Percentiles rank a stretch among this genome's conserved stretches.
Evolutionary conservation across 768 basidiomycete species (phyloP).

Genomic region (Lentinus brumalis): DNA sequence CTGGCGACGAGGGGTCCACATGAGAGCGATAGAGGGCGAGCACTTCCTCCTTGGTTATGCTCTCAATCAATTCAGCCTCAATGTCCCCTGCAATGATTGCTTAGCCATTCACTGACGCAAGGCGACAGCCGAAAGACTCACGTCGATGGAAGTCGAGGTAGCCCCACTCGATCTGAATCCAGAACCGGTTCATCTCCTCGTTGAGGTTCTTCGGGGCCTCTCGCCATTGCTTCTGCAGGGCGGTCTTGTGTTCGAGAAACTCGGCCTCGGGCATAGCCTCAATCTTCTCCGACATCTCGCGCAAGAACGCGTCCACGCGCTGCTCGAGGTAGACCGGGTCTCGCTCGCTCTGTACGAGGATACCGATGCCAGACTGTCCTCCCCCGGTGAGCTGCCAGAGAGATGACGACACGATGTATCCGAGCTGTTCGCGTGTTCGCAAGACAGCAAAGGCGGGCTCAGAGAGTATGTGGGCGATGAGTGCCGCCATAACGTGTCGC

Average conservation of each 20-base stretch:
- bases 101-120: not conserved
- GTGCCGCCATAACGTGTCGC: constrained; percentile 63
- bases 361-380: constrained; percentile 73
- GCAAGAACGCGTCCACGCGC: constrained; percentile 87
- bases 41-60: constrained; percentile 75
- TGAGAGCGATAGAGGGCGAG: constrained; percentile 65
- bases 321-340: constrained; percentile 78
- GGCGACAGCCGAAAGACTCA: constrained; percentile 41
- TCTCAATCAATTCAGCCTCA: constrained; percentile 68
- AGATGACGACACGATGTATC: constrained; percentile 81
- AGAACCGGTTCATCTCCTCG: constrained; percentile 76
- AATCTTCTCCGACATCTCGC: constrained; percentile 67
- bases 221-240: constrained; percentile 78
- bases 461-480: constrained; percentile 82
- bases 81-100: constrained; percentile 51
- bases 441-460: constrained; percentile 92
- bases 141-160: constrained; percentile 87
- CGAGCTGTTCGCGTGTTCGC: constrained; percentile 93
- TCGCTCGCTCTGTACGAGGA: constrained; percentile 89
- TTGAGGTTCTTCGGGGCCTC: constrained; percentile 88
- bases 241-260: constrained; percentile 76
- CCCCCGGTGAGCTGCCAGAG: constrained; percentile 47
- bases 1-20: constrained; percentile 68
- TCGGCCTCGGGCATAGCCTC: constrained; percentile 69
- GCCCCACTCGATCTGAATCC: constrained; percentile 71